phyloP scores from a whole-genome alignment of 2,329 filamentous ascomycete genomes.

The Clarireedia homoeocarpa region DNA sequence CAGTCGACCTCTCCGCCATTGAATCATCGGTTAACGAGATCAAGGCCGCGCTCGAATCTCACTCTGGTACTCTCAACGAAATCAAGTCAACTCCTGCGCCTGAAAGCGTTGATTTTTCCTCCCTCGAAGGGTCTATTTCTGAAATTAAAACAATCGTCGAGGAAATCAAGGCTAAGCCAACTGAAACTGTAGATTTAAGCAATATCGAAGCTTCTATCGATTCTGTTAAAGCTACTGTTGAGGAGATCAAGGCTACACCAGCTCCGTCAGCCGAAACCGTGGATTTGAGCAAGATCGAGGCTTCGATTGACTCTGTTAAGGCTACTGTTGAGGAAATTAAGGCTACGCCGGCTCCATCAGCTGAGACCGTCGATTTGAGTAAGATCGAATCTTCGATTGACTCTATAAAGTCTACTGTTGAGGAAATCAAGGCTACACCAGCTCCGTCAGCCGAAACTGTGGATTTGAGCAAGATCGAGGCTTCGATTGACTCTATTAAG shows the following conservation, averaged over 20 bases:
- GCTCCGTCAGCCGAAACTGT: neutral
- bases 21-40: slow-evolving; percentile 10
- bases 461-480: neutral
- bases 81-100: slow-evolving; percentile 13
- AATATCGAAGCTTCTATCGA: slow-evolving; percentile 9
- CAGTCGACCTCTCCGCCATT: slow-evolving; percentile 13
- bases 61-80: slow-evolving; percentile 10
- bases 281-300: slow-evolving; percentile 16
- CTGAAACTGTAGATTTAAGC: slow-evolving; percentile 13
- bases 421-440: slow-evolving; percentile 17
- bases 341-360: slow-evolving; percentile 5
- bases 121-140: slow-evolving; percentile 10
- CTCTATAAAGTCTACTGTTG: slow-evolving; percentile 1
- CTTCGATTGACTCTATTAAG: slow-evolving; percentile 4
- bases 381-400: slow-evolving; percentile 3
- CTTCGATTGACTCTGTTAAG: slow-evolving; percentile 10
- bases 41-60: slow-evolving; percentile 7
- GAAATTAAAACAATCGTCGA: slow-evolving; percentile 5
- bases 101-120: slow-evolving; percentile 14
- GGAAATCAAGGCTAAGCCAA: slow-evolving; percentile 17
- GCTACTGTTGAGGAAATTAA: slow-evolving; percentile 17
- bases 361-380: slow-evolving; percentile 12
- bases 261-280: slow-evolving; percentile 13
- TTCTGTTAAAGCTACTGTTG: slow-evolving; percentile 7
- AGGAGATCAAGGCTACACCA: slow-evolving; percentile 18